phyloP scores from a whole-genome alignment of 2,329 filamentous ascomycete species.

The Cytospora chrysosperma region DNA sequence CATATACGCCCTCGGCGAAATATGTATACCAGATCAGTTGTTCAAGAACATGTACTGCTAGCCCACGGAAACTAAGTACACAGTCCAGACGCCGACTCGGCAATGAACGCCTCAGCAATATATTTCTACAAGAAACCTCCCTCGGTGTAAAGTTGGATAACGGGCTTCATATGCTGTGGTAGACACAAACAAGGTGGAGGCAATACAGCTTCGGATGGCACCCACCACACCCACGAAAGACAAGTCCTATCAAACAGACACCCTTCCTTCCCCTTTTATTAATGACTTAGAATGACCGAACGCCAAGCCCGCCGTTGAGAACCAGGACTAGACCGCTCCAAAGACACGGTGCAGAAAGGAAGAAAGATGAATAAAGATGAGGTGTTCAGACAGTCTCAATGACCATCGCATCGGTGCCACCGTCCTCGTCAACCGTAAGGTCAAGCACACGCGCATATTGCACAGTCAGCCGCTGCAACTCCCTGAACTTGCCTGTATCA shows the following conservation, averaged over 20 bases:
- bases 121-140: not conserved
- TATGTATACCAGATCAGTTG: too few relatives aligned
- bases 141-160: not conserved
- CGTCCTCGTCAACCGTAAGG: conserved; percentile 48
- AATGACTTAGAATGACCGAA: not conserved
- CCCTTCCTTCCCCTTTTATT: not conserved
- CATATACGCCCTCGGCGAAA: too few relatives aligned
- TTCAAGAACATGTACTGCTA: too few relatives aligned
- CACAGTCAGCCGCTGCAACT: conserved; percentile 90
- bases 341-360: not conserved
- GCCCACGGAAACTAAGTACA: conserved; percentile 20
- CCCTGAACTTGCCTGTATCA: conserved; percentile 80
- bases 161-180: too few relatives aligned
- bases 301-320: not conserved
- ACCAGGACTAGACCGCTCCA: not conserved
- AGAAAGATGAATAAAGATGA: not conserved
- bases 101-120: not conserved
- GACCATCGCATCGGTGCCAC: conserved; percentile 45
- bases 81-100: too few relatives aligned
- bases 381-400: conserved; percentile 34
- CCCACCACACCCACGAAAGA: not conserved
- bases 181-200: too few relatives aligned
- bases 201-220: too few relatives aligned
- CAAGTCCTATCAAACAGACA: not conserved
- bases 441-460: conserved; percentile 87